phyloP scores from a whole-genome alignment of 2,329 filamentous ascomycete species.

The Fusarium duplospermum region DNA sequence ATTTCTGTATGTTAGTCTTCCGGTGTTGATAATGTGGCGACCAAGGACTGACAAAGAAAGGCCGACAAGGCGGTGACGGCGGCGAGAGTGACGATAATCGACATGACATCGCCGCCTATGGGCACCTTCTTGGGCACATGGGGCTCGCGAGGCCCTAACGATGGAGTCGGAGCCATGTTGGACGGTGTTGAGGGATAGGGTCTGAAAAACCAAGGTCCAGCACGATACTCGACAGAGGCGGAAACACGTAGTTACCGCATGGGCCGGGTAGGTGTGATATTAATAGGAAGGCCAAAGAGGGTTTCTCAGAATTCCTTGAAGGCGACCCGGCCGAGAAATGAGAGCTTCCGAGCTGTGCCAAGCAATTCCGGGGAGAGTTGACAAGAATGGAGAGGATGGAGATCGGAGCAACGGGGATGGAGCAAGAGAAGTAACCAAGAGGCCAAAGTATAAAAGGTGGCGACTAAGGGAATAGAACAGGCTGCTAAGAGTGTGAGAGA shows the following conservation, averaged over 20 bases:
- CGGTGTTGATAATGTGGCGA: neutral
- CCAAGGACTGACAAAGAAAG: conserved; percentile 50
- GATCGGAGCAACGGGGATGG: neutral
- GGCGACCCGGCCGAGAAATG: conserved; percentile 6
- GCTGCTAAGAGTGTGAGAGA: conserved; percentile 6
- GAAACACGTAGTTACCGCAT: neutral
- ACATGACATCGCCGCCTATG: conserved; percentile 50
- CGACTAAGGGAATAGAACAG: conserved; percentile 4
- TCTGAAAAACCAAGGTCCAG: neutral
- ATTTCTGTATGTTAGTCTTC: conserved; percentile 9
- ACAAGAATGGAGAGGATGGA: conserved; percentile 5
- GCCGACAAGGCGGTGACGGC: conserved; percentile 50
- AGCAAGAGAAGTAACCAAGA: neutral
- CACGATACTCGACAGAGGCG: neutral
- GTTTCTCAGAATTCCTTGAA: neutral
- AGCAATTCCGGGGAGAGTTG: neutral
- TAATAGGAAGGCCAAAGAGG: neutral
- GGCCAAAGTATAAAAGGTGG: conserved; percentile 30
- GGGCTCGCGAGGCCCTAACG: conserved; percentile 12
- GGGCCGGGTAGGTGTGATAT: neutral
- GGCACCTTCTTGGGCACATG: conserved; percentile 43
- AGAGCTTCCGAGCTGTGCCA: neutral
- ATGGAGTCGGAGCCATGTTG: conserved; percentile 22
- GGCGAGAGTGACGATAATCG: conserved; percentile 50
- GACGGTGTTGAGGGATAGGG: neutral